Conservation (phyloP, 441 rosid genomes). For the Capsella rubella region DNA sequence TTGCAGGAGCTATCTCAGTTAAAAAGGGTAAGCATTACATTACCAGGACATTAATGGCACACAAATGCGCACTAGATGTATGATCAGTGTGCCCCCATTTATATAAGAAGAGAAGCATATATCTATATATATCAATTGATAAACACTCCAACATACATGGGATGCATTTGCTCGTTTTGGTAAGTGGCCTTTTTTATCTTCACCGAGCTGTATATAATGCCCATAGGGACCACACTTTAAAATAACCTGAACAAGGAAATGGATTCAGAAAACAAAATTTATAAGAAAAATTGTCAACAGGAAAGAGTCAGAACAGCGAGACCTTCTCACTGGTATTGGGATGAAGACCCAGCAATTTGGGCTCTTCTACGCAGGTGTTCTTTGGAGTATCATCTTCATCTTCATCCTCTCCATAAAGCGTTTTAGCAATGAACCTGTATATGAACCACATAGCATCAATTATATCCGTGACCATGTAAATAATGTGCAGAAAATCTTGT, state of each 20-base stretch:
- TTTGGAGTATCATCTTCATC: constrained; percentile 64
- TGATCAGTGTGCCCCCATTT: constrained; percentile 24
- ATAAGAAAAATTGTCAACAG: constrained; percentile 13
- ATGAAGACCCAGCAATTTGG: constrained; percentile 82
- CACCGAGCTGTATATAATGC: constrained; percentile 92
- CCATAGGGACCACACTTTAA: constrained; percentile 97
- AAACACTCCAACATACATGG: constrained; percentile 60
- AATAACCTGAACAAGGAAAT: constrained; percentile 62
- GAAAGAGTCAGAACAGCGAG: constrained; percentile 40
- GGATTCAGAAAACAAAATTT: constrained; percentile 15
- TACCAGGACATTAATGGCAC: constrained; percentile 16
- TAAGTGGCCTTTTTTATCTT: constrained; percentile 72
- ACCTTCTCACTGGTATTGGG: constrained; percentile 95
- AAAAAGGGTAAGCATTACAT: constrained; percentile 12
- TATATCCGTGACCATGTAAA: constrained; percentile 12
- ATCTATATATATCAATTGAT: neutral
- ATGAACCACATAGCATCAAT: constrained; percentile 40
- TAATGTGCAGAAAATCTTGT: neutral
- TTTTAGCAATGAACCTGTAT: constrained; percentile 86
- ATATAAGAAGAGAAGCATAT: constrained; percentile 18
- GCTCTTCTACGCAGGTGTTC: constrained; percentile 64
- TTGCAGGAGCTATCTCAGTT: constrained; percentile 21
- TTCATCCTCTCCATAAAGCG: constrained; percentile 79
- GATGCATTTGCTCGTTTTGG: constrained; percentile 87
- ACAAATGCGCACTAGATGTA: constrained; percentile 18